phyloP scores from a whole-genome alignment of 305 asterid species.

The Fraxinus paxiana region DNA sequence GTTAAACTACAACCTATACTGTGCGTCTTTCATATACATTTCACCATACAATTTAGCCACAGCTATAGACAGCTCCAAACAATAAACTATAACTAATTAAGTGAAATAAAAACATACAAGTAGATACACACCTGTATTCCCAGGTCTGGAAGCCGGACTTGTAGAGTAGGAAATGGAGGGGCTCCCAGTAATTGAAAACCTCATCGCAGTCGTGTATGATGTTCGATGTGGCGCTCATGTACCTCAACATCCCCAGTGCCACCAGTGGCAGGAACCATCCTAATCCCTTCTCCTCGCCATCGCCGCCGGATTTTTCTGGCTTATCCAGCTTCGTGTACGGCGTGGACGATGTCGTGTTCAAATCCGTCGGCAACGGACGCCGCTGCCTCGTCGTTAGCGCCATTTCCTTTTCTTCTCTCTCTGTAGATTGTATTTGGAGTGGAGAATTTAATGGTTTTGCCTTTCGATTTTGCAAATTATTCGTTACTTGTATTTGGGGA shows the following conservation, averaged over 20 bases:
- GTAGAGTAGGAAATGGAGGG: conserved; percentile 85
- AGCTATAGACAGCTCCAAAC: not conserved
- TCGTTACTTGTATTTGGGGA: not conserved
- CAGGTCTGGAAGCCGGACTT: conserved; percentile 96
- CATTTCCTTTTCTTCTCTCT: conserved; percentile 33
- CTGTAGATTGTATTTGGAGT: not conserved
- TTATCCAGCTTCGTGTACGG: conserved; percentile 78
- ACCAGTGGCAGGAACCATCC: conserved; percentile 75
- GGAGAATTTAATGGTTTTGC: not conserved
- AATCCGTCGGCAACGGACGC: conserved; percentile 66
- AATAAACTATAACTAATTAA: conserved; percentile 6
- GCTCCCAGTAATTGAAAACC: conserved; percentile 99
- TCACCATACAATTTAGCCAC: not conserved
- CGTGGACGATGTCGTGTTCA: conserved; percentile 37
- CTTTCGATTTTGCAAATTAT: not conserved
- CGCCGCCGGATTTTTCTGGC: conserved; percentile 47
- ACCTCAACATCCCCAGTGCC: conserved; percentile 64
- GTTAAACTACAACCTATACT: not conserved
- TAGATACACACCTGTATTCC: conserved; percentile 69
- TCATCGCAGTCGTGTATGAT: conserved; percentile 97
- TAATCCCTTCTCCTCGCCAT: conserved; percentile 43
- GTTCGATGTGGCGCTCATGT: conserved; percentile 90
- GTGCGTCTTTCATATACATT: not conserved
- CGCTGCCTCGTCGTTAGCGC: conserved; percentile 73
- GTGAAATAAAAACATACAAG: not conserved